Base-by-base conservation (phyloP, 2,329 filamentous ascomycete species). In the Sordariomycetes sp. region DNA sequence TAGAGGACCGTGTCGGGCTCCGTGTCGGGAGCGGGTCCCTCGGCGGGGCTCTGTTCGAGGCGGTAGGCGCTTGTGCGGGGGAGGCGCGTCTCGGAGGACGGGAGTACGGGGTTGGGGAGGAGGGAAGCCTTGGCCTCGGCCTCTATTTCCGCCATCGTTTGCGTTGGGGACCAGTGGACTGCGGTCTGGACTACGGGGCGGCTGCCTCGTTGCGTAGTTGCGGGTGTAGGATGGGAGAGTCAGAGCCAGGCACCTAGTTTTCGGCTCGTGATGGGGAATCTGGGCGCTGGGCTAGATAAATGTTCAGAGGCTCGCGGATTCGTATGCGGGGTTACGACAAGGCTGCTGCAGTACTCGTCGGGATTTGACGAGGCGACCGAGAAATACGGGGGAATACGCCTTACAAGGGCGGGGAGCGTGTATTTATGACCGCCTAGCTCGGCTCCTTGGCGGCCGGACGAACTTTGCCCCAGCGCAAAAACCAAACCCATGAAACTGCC, bases 1-100 rank as follows among this genome's bases (percentile, higher is more conserved):
- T 93, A 93, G 56, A 92, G 79, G 28, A 91, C 78, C 1, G 87
- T 88, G 16, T 64, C 64, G 25, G 32, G 46, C 20, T 43, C 55
- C 12, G n/a, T 37, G 1, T 32, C 12, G 20, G 48, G 46, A 22
- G 46, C 3, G n/a, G 28, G 22, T 7, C 22, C 55, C 14, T 57
- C 46, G 11, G 20, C 55, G 12, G 48, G 46, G 25, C 55, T 57
- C 50, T 53, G 46, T 25, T 52, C 55, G 32, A 57, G 55, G 32
- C 55, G 55, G 28, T 32, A 16, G 24, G 16, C n/a, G 51, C 51
- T 53, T 10, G 51, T 28, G 22, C 22, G 46, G 32, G 2, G 20
- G 48, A 40, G 32, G 32, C 46, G 55, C 32, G 48, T n/a, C 20
- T 52, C 32, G 11, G 24, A 12, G 46, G 35, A n/a, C 32, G 48